These are phyloP conservation scores for Petasospora fabianii DNA, from an alignment of 1,139 yeast genomes.

Conservation along the genomic window DNA sequence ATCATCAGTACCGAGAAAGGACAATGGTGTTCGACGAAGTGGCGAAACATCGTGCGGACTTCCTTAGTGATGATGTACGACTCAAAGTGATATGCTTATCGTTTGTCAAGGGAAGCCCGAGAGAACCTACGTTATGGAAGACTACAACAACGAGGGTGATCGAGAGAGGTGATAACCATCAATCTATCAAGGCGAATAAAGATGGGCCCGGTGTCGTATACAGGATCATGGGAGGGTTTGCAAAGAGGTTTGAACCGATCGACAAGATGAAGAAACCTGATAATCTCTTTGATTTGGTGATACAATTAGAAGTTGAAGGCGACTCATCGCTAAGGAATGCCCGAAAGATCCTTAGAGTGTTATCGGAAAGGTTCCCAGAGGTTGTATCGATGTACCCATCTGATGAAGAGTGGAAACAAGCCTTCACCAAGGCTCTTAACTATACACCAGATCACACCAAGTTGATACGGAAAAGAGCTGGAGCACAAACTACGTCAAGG, in stretches of 20 bases:
- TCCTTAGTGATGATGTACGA: conserved; percentile 33
- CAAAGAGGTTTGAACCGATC: conserved; percentile 63
- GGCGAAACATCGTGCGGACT: conserved; percentile 35
- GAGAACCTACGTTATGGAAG: conserved; percentile 37
- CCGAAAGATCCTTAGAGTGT: conserved; percentile 36
- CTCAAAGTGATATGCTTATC: conserved; percentile 61
- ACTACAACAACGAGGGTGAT: conserved; percentile 58
- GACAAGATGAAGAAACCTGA: conserved; percentile 53
- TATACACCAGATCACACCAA: no score
- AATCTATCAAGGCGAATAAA: conserved; percentile 57
- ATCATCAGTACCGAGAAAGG: conserved; percentile 68
- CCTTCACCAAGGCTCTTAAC: no score
- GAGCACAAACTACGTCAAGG: no score
- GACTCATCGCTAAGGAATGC: conserved; percentile 55
- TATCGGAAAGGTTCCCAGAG: conserved; percentile 24
- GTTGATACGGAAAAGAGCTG: no score
- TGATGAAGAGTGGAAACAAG: conserved; percentile 2
- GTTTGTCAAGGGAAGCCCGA: conserved; percentile 47
- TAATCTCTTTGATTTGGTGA: conserved; percentile 55
- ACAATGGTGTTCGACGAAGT: conserved; percentile 59
- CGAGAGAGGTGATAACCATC: conserved; percentile 83
- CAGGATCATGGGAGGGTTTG: conserved; percentile 69
- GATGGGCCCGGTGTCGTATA: conserved; percentile 46
- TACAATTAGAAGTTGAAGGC: conserved; percentile 46
- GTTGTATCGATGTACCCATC: neutral